phyloP scores from a whole-genome alignment of 495 filamentous ascomycete species.

The Copromyces sp. region DNA sequence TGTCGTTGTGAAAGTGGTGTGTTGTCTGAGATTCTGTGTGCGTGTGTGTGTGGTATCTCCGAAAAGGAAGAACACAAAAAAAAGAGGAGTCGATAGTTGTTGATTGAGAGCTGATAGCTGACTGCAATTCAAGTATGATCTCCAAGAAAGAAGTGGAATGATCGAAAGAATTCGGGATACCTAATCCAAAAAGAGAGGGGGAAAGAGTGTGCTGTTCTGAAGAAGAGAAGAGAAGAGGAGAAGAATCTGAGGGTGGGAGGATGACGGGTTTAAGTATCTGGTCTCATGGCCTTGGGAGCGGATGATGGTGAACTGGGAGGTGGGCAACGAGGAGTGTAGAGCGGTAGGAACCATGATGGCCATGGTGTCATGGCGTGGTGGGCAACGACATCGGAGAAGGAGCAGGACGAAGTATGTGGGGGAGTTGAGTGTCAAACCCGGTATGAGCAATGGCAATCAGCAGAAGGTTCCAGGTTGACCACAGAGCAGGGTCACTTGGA shows the following conservation, averaged over 20 bases:
- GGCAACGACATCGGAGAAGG: neutral
- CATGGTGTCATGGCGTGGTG: neutral
- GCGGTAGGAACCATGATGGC: neutral
- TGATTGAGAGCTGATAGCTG: neutral
- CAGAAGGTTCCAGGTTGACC: neutral
- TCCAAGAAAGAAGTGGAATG: conserved; percentile 19
- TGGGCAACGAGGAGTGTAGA: neutral
- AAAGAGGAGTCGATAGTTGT: neutral
- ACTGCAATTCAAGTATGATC: conserved; percentile 17
- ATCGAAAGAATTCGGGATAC: conserved; percentile 13
- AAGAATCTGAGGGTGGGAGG: neutral
- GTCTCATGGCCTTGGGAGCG: neutral
- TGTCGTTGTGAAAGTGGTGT: neutral
- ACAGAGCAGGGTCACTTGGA: neutral
- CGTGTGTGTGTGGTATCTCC: too few species aligned
- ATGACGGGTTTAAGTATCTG: neutral
- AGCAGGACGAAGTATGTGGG: neutral
- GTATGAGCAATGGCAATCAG: neutral
- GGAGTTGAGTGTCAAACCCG: neutral
- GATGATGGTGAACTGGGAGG: neutral
- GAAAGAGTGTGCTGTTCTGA: conserved; percentile 14
- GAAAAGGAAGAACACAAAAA: neutral
- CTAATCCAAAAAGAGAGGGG: conserved; percentile 20
- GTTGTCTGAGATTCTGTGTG: neutral
- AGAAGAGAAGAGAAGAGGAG: conserved; percentile 8